Conservation (phyloP, 2,329 filamentous ascomycete species). For the Fusarium chuoi region DNA sequence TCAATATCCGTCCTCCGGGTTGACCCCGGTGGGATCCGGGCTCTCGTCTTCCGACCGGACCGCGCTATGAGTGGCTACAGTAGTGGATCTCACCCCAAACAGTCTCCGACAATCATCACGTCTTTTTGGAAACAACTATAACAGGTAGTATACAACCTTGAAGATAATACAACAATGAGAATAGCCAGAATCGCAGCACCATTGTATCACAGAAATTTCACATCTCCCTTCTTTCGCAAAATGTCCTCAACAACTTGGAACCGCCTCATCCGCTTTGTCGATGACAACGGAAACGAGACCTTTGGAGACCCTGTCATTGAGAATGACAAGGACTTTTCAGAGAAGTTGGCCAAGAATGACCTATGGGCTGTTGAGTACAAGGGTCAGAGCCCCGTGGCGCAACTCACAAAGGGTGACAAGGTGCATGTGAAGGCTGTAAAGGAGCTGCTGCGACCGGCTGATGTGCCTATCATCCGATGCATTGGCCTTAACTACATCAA, state of each 20-base stretch:
- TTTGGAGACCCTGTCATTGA: constrained; percentile 49
- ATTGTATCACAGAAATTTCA: constrained; percentile 5
- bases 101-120: background rate
- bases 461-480: constrained; percentile 51
- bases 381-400: constrained; percentile 42
- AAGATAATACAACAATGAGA: background rate
- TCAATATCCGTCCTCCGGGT: background rate
- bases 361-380: constrained; percentile 47
- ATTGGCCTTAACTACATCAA: constrained; percentile 52
- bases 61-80: constrained; percentile 27
- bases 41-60: constrained; percentile 35
- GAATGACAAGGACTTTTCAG: constrained; percentile 42
- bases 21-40: background rate
- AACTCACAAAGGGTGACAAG: constrained; percentile 42
- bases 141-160: background rate
- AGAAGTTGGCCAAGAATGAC: constrained; percentile 36
- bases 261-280: constrained; percentile 50
- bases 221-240: background rate
- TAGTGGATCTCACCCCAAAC: background rate
- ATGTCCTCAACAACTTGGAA: constrained; percentile 45
- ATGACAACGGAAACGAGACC: constrained; percentile 46
- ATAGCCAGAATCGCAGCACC: constrained; percentile 3
- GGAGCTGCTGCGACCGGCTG: constrained; percentile 45
- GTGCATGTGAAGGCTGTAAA: constrained; percentile 47
- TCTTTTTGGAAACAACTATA: background rate